These are phyloP conservation scores for Phytophthora sp. DNA, from an alignment of 352 stramenopile genomes.

Conservation along the genomic window DNA sequence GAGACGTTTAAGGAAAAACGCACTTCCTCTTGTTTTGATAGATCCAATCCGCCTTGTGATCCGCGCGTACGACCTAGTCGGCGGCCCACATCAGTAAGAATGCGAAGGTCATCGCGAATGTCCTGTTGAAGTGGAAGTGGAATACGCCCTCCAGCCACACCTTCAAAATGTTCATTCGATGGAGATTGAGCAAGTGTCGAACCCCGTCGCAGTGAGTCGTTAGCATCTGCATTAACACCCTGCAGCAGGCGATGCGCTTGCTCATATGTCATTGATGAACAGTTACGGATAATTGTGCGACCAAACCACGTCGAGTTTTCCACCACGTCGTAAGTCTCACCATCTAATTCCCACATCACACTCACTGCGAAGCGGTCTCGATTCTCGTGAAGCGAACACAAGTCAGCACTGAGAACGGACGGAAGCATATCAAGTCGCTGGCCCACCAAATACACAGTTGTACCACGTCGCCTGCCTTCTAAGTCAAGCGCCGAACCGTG, in stretches of 20 bases:
- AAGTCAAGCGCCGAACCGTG: slow-evolving; percentile 96
- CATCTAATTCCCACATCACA: slow-evolving; percentile 92
- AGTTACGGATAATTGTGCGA: slow-evolving; percentile 97
- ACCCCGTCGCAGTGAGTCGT: slow-evolving; percentile 29
- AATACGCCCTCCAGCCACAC: slow-evolving; percentile 77
- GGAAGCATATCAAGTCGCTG: slow-evolving; percentile 94
- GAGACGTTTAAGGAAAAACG: slow-evolving; percentile 85
- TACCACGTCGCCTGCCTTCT: slow-evolving; percentile 90
- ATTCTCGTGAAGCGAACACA: slow-evolving; percentile 93
- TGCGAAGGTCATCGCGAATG: slow-evolving; percentile 57
- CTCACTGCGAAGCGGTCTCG: slow-evolving; percentile 91
- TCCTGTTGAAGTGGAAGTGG: slow-evolving; percentile 52
- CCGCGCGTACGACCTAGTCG: slow-evolving; percentile 61
- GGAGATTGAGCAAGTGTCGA: neutral
- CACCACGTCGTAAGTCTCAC: slow-evolving; percentile 58
- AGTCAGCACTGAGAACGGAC: slow-evolving; percentile 83
- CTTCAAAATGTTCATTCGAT: slow-evolving; percentile 25
- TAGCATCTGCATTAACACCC: slow-evolving; percentile 64
- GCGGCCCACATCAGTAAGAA: slow-evolving; percentile 74
- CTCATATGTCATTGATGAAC: slow-evolving; percentile 88
- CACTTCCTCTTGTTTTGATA: slow-evolving; percentile 86
- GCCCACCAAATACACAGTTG: slow-evolving; percentile 98
- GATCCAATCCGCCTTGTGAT: slow-evolving; percentile 72
- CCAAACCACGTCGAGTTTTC: slow-evolving; percentile 76
- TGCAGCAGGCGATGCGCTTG: slow-evolving; percentile 82